Evolutionary conservation across 257 asterid species (phyloP).

Genomic region (Solanum verrucosum): DNA sequence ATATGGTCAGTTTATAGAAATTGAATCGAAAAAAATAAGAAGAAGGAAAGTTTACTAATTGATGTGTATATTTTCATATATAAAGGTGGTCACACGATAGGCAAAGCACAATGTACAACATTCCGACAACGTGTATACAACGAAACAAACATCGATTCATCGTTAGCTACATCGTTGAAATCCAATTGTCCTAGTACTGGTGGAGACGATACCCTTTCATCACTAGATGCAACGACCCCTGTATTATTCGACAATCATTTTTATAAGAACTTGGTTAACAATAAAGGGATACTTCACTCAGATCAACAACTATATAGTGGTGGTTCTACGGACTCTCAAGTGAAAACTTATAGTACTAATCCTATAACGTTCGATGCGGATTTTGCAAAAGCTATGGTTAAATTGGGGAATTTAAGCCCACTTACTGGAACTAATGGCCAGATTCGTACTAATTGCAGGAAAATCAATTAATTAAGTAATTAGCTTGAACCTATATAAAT

Average conservation of each 20-base stretch:
- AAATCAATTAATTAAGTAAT: conserved; percentile 14
- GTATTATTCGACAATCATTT: conserved; percentile 37
- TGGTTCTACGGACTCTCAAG: conserved; percentile 35
- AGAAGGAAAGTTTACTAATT: neutral
- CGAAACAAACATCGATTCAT: conserved; percentile 35
- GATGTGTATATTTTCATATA: neutral
- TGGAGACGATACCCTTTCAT: conserved; percentile 36
- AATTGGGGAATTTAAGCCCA: conserved; percentile 48
- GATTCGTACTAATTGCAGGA: conserved; percentile 53
- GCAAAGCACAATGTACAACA: conserved; percentile 45
- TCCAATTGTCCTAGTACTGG: conserved; percentile 36
- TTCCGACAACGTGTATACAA: conserved; percentile 51
- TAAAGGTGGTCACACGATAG: conserved; percentile 55
- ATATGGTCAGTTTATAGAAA: neutral
- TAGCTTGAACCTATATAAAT: neutral
- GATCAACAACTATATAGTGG: conserved; percentile 60
- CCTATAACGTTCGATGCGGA: conserved; percentile 28
- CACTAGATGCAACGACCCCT: conserved; percentile 35
- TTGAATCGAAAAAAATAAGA: neutral
- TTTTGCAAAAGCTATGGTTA: conserved; percentile 45
- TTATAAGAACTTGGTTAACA: conserved; percentile 24
- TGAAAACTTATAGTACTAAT: conserved; percentile 18
- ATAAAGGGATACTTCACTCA: conserved; percentile 48
- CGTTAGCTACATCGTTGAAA: conserved; percentile 49
- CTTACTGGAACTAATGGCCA: conserved; percentile 39